Conservation (phyloP, 106 monocot genomes). For the Xerophyta viscosa region DNA sequence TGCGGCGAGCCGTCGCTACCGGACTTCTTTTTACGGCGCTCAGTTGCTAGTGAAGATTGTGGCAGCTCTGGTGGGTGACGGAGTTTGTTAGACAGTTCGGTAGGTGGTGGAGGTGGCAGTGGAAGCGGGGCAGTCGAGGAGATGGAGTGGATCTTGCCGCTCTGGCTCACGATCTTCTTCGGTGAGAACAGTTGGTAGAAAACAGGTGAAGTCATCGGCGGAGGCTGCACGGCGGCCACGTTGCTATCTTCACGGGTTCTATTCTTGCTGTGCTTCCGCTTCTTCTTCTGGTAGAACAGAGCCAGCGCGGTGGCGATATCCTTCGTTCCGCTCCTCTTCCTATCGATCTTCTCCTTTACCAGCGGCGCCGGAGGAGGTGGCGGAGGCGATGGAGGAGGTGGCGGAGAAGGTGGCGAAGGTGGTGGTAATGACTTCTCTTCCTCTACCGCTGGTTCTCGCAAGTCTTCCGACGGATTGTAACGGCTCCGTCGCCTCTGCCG, state of each 20-base stretch:
- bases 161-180: constrained; percentile 45
- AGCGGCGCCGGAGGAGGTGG: background rate
- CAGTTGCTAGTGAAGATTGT: background rate
- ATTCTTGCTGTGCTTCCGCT: constrained; percentile 21
- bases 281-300: constrained; percentile 63
- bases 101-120: constrained; percentile 4
- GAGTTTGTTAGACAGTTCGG: too few relatives aligned
- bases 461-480: background rate
- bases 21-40: background rate
- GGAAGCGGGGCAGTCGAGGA: background rate
- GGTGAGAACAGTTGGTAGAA: constrained; percentile 40
- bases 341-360: constrained; percentile 26
- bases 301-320: constrained; percentile 51
- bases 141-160: constrained; percentile 20
- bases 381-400: constrained; percentile 29
- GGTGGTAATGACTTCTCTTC: constrained; percentile 15
- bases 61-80: background rate
- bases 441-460: background rate
- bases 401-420: constrained; percentile 22
- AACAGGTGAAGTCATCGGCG: constrained; percentile 30
- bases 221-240: constrained; percentile 8
- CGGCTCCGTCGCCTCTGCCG: background rate
- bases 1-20: too few relatives aligned
- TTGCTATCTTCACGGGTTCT: constrained; percentile 21
- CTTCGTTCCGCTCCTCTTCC: constrained; percentile 43